phyloP scores from a whole-genome alignment of 139 green algal species.

The Chlorella sp. region DNA sequence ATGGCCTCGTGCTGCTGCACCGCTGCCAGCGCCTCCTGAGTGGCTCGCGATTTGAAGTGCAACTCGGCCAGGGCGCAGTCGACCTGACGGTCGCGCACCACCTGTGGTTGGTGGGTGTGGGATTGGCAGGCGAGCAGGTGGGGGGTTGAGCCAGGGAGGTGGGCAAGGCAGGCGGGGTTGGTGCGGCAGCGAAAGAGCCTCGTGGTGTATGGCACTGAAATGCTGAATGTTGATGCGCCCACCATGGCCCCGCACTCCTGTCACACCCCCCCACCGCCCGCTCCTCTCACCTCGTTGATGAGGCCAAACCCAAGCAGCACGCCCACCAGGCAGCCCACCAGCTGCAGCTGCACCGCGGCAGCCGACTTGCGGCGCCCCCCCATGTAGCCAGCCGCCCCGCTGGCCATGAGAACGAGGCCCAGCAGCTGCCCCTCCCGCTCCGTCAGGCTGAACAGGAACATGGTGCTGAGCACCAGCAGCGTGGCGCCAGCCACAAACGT shows the following conservation, averaged over 20 bases:
- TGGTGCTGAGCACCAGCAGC: conserved; percentile 39
- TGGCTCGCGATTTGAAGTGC: conserved; percentile 39
- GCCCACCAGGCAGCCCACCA: conserved; percentile 50
- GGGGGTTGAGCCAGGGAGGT: background rate
- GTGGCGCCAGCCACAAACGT: conserved; percentile 9
- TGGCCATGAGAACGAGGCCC: conserved; percentile 12
- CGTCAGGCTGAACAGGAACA: conserved; percentile 21
- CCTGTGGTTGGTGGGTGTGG: background rate
- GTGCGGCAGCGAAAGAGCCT: no score
- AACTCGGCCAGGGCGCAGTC: conserved; percentile 68
- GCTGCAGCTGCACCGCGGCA: conserved; percentile 39
- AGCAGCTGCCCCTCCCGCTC: conserved; percentile 33
- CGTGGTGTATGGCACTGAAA: no score
- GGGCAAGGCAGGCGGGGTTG: background rate
- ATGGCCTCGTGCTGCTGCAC: conserved; percentile 46
- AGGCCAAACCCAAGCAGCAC: conserved; percentile 50
- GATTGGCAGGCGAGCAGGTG: no score
- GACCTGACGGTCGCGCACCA: conserved; percentile 28
- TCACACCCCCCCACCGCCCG: no score
- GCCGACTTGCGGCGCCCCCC: conserved; percentile 24
- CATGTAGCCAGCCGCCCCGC: conserved; percentile 23
- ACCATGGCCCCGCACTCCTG: no score
- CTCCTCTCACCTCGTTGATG: conserved; percentile 32
- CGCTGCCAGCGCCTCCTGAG: conserved; percentile 20
- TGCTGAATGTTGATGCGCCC: background rate